phyloP scores from a whole-genome alignment of 192 early-diverging fungal species.

The Radiomyces spectabilis region DNA sequence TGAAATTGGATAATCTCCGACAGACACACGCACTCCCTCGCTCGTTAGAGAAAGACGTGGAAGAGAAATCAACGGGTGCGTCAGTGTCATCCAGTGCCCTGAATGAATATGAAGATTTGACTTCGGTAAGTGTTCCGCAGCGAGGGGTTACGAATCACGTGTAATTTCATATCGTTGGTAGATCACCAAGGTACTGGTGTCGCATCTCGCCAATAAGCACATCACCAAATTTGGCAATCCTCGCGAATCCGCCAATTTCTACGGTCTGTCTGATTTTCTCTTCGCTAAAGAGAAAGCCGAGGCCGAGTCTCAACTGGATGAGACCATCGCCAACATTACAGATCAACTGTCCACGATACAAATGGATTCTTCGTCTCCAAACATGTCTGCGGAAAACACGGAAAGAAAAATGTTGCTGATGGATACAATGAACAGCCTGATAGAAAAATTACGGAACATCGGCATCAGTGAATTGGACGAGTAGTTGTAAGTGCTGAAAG shows the following conservation, averaged over 20 bases:
- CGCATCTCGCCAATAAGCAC: constrained; percentile 13
- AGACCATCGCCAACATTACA: constrained; percentile 6
- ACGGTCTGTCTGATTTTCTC: constrained; percentile 14
- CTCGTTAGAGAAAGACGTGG: neutral
- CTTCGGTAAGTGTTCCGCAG: constrained; percentile 3
- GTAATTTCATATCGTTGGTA: neutral
- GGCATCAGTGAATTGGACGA: no score
- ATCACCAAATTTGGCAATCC: constrained; percentile 3
- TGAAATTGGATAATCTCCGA: constrained; percentile 22
- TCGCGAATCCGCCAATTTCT: neutral
- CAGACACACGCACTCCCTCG: neutral
- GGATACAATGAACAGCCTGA: constrained; percentile 6
- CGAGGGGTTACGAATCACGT: neutral
- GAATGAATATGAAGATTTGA: constrained; percentile 13
- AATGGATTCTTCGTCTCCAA: no score
- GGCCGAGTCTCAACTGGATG: constrained; percentile 4
- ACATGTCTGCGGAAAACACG: no score
- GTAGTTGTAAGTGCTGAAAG: no score
- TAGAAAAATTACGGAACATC: constrained; percentile 9
- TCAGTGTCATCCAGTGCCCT: neutral
- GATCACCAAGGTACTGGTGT: constrained; percentile 19
- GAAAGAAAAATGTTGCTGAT: neutral
- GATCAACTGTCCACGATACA: constrained; percentile 3
- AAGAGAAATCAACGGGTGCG: neutral
- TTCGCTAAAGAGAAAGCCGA: constrained; percentile 1